Evolutionary conservation across 1,284 basidiomycete species (phyloP), one percentile per base, ranked within the genome.

Genomic region (Cutaneotrichosporon mucoides): DNA sequence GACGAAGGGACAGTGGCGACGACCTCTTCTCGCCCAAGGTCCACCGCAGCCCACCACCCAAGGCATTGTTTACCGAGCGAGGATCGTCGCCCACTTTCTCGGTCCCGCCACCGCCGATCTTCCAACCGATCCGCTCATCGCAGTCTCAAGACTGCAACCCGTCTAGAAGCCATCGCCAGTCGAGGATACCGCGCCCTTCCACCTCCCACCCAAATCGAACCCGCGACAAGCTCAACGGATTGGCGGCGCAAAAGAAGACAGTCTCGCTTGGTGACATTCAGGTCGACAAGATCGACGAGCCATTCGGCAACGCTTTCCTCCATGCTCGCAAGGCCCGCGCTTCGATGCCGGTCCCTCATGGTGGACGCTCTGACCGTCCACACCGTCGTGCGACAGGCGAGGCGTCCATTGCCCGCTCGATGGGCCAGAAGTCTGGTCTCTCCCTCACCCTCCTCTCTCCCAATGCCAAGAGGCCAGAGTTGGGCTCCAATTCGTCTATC

Each of bases 381-480:
- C 51, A 42, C 40, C 60, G 55, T 9, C 52, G 57, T 6, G 52
- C 48, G 36, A 24, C 60, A 12, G 58, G 47, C 37, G 57, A 61
- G 41, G 61, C 54, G 37, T 68, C 67, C 6, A 74, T 78, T 44
- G 76, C 76, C 0, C 61, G 77, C 13, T 79, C 78, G 1, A 65
- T 67, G n/a, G 78, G 78, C 9, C 73, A 73, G 13, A 78, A 77
- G 56, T 76, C 76, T 5, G 76, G 76, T 4, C 64, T 79, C 8
- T 69, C 77, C 6, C 68, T 76, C 9, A 70, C 73, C 0, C 68
- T 72, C 5, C 57, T 69, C 37, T 62, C 64, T 4, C 64, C 62
- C 6, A 54, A 71, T 40, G 72, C 75, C 16, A 72, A 72, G 40
- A 53, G 72, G 38, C 71, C 73, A 16, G 73, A 73, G 37, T 72